Base-by-base conservation (phyloP, 345 rosid species). In the Eucalyptus pumila region DNA sequence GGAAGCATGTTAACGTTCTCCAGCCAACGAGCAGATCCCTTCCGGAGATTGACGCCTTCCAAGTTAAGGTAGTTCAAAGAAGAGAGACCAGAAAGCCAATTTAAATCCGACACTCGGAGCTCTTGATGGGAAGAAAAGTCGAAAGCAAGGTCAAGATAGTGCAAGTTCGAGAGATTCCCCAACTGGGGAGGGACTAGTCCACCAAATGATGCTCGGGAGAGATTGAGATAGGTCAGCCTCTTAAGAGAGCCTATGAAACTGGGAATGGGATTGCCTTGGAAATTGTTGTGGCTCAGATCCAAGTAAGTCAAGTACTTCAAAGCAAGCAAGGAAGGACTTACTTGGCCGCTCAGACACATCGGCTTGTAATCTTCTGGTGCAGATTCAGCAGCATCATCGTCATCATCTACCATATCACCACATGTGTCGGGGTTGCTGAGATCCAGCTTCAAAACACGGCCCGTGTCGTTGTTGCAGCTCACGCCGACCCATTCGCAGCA, bases 401-500 rank as follows among this genome's bases (percentile, higher is more conserved):
- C 3, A 1, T 51, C 76, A 34, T 56, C 37, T 42, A 14, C 37
- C 2, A 11, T 3, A 23, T 3, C 23, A 48, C 48, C 23, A 37
- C 60, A 85, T n/a, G 4, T 42, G 40, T 32, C 80, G n/a, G 58
- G 89, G 56, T 34, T 91, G 3, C 14, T 85, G 30, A 93, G 94
- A 45, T 87, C 87, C 24, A 91, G 87, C 86, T 60, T 48, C 10
- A 54, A 40, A 14, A 91, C 92, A 51, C 34, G 90, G 8, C 90
- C 81, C 11, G 88, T 89, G 37, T 9, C 42, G 42, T 12, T 65
- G 86, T 88, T 81, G 47, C 93, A 91, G 60, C 30, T 21, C 15
- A 92, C 90, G 8, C 91, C 92, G 10, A 49, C 45, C 92, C 94
- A 92, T 83, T 87, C 44, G 90, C 94, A 92, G 89, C 93, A 91